phyloP scores from a whole-genome alignment of 2,329 filamentous ascomycete species.

The Mycosphaerelloides madeirae region DNA sequence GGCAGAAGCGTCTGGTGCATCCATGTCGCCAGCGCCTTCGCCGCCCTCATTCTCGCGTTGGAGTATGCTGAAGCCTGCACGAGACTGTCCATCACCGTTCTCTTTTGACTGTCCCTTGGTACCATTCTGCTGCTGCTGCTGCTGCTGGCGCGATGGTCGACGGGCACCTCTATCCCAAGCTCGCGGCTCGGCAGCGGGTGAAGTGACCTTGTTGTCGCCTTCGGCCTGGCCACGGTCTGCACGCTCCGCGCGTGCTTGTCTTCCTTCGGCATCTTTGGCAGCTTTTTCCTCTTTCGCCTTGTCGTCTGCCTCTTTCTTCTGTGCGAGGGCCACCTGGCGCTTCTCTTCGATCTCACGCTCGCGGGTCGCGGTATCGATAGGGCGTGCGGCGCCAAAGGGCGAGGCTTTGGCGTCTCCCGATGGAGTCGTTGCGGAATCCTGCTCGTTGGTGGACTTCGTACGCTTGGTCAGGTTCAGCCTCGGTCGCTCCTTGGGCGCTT shows the following conservation, averaged over 20 bases:
- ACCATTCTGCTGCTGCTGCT: slow-evolving; percentile 25
- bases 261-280: slow-evolving; percentile 56
- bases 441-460: slow-evolving; percentile 72
- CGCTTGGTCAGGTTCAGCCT: slow-evolving; percentile 86
- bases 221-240: slow-evolving; percentile 30
- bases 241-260: slow-evolving; percentile 43
- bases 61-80: slow-evolving; percentile 37
- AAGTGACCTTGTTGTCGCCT: slow-evolving; percentile 27
- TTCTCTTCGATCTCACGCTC: slow-evolving; percentile 91
- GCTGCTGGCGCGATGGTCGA: slow-evolving; percentile 16
- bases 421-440: slow-evolving; percentile 37
- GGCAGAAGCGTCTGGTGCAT: slow-evolving; percentile 44
- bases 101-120: slow-evolving; percentile 26
- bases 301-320: slow-evolving; percentile 84
- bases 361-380: slow-evolving; percentile 85
- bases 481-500: slow-evolving; percentile 63
- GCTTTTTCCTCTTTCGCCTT: slow-evolving; percentile 69
- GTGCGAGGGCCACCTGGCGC: slow-evolving; percentile 64
- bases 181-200: slow-evolving; percentile 43
- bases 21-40: slow-evolving; percentile 36
- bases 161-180: slow-evolving; percentile 19
- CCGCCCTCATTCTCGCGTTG: slow-evolving; percentile 41
- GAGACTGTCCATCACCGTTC: slow-evolving; percentile 30
- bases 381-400: slow-evolving; percentile 87
- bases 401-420: slow-evolving; percentile 71